Percentiles rank a stretch among this genome's conserved stretches.
Conservation (phyloP, 306 rosid species). For the Purshia tridentata region DNA sequence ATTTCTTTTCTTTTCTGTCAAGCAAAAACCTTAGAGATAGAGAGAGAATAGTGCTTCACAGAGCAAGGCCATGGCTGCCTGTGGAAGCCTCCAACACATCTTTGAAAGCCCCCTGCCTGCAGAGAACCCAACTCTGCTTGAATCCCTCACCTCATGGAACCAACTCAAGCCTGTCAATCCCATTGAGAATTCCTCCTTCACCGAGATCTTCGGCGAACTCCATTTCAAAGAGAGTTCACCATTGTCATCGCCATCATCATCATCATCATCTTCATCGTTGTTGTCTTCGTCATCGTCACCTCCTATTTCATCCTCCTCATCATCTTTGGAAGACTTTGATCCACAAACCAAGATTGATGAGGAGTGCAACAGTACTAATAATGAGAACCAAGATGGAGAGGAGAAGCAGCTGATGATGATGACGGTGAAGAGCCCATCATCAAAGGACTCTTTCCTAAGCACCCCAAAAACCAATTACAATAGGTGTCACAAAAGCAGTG, state of each 20-base stretch:
- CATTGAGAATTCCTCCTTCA: conserved; percentile 40
- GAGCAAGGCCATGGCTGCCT: conserved; percentile 60
- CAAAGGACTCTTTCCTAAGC: conserved; percentile 28
- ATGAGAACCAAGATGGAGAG: not conserved
- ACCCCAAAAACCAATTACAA: conserved; percentile 18
- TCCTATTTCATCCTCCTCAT: conserved; percentile 16
- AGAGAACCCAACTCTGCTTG: conserved; percentile 50
- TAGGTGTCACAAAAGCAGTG: conserved; percentile 44
- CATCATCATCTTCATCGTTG: conserved; percentile 16
- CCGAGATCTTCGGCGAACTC: conserved; percentile 86
- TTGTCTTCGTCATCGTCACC: conserved; percentile 21
- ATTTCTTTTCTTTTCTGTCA: not conserved
- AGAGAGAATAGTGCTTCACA: not conserved
- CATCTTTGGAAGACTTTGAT: conserved; percentile 22
- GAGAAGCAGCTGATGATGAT: not conserved
- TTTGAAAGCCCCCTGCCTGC: conserved; percentile 69
- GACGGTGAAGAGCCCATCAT: conserved; percentile 1
- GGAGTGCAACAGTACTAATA: not conserved
- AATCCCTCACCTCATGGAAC: conserved; percentile 63
- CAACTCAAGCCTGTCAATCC: conserved; percentile 49
- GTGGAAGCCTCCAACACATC: conserved; percentile 66
- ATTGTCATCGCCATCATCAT: conserved; percentile 22
- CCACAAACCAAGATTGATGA: not conserved
- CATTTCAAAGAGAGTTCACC: conserved; percentile 58
- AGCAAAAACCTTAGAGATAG: not conserved